A percentile compares a stretch with the other conserved stretches of the same genome.
phyloP scores from a whole-genome alignment of 176 grass and related monocot genomes.

The Aegilops umbellulata region DNA sequence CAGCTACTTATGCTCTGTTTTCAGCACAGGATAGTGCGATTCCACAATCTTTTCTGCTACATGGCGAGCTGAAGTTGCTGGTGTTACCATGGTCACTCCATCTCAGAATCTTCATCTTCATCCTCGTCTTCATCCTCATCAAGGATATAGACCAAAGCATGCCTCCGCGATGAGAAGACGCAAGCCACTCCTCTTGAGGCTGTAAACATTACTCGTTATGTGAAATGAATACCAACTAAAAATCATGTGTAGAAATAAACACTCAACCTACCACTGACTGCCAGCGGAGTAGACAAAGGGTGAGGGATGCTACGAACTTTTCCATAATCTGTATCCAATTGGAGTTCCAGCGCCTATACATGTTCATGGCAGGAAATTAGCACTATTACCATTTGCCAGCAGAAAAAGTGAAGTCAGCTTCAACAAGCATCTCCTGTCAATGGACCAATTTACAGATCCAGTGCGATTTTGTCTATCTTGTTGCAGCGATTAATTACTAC shows the following conservation, averaged over 20 bases:
- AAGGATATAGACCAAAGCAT: slow-evolving; percentile 92
- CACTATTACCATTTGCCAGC: slow-evolving; percentile 2
- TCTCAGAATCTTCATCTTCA: slow-evolving; percentile 67
- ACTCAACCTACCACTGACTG: slow-evolving; percentile 75
- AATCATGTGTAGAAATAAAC: slow-evolving; percentile 22
- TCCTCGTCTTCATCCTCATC: slow-evolving; percentile 70
- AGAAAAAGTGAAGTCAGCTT: background rate
- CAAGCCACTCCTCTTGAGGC: slow-evolving; percentile 88
- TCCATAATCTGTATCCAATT: slow-evolving; percentile 54
- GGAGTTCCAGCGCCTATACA: slow-evolving; percentile 31
- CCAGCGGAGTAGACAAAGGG: slow-evolving; percentile 57
- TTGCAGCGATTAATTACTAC: slow-evolving; percentile 1
- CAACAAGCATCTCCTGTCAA: slow-evolving; percentile 4
- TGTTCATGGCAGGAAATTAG: slow-evolving; percentile 16
- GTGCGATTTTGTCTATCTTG: background rate
- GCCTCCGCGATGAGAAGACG: slow-evolving; percentile 66
- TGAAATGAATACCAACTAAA: slow-evolving; percentile 11
- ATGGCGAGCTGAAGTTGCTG: background rate
- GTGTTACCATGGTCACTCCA: slow-evolving; percentile 47
- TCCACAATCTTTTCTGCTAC: background rate
- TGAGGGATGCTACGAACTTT: slow-evolving; percentile 85
- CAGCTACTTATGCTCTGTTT: background rate
- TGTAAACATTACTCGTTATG: slow-evolving; percentile 34
- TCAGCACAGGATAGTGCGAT: background rate
- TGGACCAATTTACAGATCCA: background rate